Percentiles rank a stretch among this genome's conserved stretches.
Conservation (phyloP, 2,329 filamentous ascomycete genomes). For the Fusarium concolor region DNA sequence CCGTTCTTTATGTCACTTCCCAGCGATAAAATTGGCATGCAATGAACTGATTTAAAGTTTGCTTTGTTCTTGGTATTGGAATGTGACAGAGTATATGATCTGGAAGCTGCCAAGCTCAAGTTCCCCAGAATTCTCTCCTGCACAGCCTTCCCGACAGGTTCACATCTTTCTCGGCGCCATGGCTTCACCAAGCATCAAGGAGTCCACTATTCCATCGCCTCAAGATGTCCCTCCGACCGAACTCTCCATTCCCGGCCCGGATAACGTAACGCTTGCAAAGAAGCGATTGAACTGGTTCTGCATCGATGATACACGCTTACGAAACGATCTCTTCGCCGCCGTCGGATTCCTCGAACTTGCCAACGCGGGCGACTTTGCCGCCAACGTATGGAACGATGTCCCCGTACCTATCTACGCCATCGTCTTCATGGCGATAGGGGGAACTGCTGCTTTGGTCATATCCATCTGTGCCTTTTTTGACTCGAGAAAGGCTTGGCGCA, state of each 20-base stretch:
- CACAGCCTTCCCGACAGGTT: fast-evolving
- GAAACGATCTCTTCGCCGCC: slow-evolving; percentile 48
- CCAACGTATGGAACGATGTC: slow-evolving; percentile 66
- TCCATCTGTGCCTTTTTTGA: slow-evolving; percentile 61
- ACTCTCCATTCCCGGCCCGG: slow-evolving; percentile 17
- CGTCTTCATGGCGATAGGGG: slow-evolving; percentile 65
- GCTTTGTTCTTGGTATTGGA: background rate
- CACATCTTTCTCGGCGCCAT: fast-evolving
- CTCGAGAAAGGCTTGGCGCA: slow-evolving; percentile 56
- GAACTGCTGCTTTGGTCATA: slow-evolving; percentile 57
- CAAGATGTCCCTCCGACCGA: background rate
- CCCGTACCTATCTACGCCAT: slow-evolving; percentile 62
- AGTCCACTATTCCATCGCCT: background rate
- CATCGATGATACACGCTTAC: slow-evolving; percentile 33
- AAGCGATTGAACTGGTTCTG: slow-evolving; percentile 14
- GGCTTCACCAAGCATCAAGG: background rate
- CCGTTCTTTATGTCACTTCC: background rate
- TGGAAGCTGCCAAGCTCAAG: background rate
- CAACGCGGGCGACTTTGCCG: slow-evolving; percentile 67
- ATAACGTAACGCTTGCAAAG: slow-evolving; percentile 33
- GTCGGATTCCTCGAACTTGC: slow-evolving; percentile 66
- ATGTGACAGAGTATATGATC: background rate
- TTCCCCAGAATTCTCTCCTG: fast-evolving
- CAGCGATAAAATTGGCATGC: background rate
- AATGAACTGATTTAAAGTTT: background rate